phyloP scores from a whole-genome alignment of 441 rosid genomes.

The Theobroma grandiflorum region DNA sequence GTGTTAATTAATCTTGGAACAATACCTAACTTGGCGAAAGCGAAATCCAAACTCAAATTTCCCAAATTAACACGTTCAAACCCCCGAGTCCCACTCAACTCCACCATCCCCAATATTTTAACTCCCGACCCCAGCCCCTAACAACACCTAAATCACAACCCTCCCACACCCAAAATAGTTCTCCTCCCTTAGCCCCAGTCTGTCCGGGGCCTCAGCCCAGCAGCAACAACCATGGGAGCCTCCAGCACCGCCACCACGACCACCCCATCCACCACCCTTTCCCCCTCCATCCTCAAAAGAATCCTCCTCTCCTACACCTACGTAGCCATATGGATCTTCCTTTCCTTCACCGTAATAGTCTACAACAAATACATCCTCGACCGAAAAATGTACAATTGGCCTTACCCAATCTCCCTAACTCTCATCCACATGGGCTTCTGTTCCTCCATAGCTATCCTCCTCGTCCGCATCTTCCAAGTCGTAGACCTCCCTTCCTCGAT shows the following conservation, averaged over 20 bases:
- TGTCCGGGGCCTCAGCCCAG: neutral
- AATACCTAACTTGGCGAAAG: neutral
- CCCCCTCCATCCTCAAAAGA: slow-evolving; percentile 41
- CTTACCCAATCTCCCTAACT: slow-evolving; percentile 57
- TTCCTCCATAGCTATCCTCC: slow-evolving; percentile 45
- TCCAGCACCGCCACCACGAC: slow-evolving; percentile 8
- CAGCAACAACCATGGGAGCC: slow-evolving; percentile 21
- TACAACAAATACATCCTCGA: slow-evolving; percentile 68
- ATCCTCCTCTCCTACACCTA: slow-evolving; percentile 53
- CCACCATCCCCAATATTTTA: neutral
- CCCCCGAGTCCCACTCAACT: neutral
- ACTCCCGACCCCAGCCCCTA: neutral
- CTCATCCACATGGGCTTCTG: slow-evolving; percentile 60
- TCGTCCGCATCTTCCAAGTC: slow-evolving; percentile 47
- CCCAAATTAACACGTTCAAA: neutral
- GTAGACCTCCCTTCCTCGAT: slow-evolving; percentile 50
- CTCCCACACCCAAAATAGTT: neutral
- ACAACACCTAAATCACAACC: neutral
- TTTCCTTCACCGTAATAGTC: slow-evolving; percentile 58
- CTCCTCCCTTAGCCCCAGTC: neutral
- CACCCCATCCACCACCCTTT: slow-evolving; percentile 2
- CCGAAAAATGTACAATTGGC: slow-evolving; percentile 53
- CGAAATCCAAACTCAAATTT: neutral
- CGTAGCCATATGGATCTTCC: slow-evolving; percentile 62
- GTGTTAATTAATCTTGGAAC: neutral